Percentiles rank a stretch among this genome's conserved stretches.
Evolutionary conservation across 2,329 filamentous ascomycete species (phyloP).

Genomic region (Teratosphaeria zuluensis): DNA sequence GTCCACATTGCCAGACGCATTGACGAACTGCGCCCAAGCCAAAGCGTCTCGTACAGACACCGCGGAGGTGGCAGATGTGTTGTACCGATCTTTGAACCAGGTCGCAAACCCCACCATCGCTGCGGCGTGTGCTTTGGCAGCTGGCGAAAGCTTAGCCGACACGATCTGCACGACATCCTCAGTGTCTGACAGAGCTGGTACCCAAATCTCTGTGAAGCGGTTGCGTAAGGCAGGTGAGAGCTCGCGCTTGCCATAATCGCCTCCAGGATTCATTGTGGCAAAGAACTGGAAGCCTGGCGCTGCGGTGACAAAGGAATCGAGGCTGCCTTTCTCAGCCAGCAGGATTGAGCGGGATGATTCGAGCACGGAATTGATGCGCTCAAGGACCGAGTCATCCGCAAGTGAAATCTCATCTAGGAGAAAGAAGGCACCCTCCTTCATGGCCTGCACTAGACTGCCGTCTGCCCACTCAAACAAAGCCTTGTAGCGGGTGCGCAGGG

Average conservation of each 20-base stretch:
- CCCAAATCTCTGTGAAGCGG: conserved; percentile 98
- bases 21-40: conserved; percentile 89
- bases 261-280: conserved; percentile 97
- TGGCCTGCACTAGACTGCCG: conserved; percentile 84
- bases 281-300: conserved; percentile 83
- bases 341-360: conserved; percentile 79
- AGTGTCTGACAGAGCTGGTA: conserved; percentile 72
- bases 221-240: conserved; percentile 90
- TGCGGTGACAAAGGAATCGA: conserved; percentile 70
- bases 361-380: conserved; percentile 90
- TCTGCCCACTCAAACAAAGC: conserved; percentile 95
- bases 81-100: conserved; percentile 79
- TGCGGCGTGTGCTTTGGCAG: conserved; percentile 49
- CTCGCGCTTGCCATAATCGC: conserved; percentile 96
- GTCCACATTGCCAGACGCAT: conserved; percentile 31
- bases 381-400: conserved; percentile 92
- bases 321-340: conserved; percentile 84
- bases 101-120: conserved; percentile 77
- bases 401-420: conserved; percentile 95
- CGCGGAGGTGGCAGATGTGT: conserved; percentile 63
- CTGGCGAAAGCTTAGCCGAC: conserved; percentile 56
- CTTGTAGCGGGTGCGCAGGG: conserved; percentile 55
- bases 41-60: conserved; percentile 90
- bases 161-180: conserved; percentile 87
- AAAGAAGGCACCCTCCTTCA: conserved; percentile 84